Conservation (phyloP, 2,329 filamentous ascomycete genomes). For the Penicillium sp. region DNA sequence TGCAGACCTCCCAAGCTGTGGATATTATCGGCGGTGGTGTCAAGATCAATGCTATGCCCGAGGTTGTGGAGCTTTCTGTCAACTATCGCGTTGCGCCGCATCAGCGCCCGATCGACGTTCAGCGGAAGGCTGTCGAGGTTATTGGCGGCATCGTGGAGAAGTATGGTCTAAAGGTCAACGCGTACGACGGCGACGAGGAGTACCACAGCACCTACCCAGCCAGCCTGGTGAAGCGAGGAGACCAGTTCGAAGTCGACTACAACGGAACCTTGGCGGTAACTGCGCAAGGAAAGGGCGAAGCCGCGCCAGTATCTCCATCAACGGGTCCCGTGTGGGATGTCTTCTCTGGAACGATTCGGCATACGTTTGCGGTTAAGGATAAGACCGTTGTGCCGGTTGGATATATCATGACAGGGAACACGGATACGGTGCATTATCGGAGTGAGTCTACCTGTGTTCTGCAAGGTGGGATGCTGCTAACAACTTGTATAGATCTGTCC, state of each 20-base stretch:
- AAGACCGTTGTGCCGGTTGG: constrained; percentile 6
- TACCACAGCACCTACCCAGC: neutral
- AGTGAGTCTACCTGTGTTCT: neutral
- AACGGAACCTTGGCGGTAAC: neutral
- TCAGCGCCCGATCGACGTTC: neutral
- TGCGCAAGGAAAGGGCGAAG: neutral
- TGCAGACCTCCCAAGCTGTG: constrained; percentile 6
- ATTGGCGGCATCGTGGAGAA: neutral
- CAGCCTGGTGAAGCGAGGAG: neutral
- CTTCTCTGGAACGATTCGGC: constrained; percentile 6
- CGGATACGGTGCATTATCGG: constrained; percentile 3
- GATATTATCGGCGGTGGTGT: constrained; percentile 4
- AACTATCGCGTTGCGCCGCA: constrained; percentile 10
- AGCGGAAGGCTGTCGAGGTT: neutral
- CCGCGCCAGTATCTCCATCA: neutral
- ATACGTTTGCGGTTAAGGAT: neutral
- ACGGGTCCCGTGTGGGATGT: neutral
- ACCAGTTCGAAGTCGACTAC: constrained; percentile 3
- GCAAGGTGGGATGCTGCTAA: neutral
- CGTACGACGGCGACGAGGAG: neutral
- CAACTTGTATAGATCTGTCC: neutral
- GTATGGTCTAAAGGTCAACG: neutral
- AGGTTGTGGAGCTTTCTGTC: constrained; percentile 4
- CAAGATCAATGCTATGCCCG: constrained; percentile 10
- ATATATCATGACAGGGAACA: constrained; percentile 6